A percentile compares a stretch with the other conserved stretches of the same genome.
phyloP scores from a whole-genome alignment of 1,284 basidiomycete species.

The Moniliophthora roreri region DNA sequence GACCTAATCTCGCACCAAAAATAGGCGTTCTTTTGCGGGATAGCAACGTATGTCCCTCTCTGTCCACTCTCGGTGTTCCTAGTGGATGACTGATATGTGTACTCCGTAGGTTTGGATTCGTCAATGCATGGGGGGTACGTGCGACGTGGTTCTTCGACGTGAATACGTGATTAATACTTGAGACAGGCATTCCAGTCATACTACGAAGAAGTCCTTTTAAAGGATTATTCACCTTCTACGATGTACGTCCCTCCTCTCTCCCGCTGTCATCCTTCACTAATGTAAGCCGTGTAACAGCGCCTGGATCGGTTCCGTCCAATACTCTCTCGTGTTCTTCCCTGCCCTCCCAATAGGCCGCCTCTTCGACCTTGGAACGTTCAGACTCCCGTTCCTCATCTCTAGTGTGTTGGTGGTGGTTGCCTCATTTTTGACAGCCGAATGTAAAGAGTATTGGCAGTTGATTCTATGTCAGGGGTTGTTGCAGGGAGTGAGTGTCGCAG shows the following conservation, averaged over 20 bases:
- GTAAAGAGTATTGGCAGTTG: conserved; percentile 50
- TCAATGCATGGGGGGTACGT: conserved; percentile 18
- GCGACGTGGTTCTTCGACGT: neutral
- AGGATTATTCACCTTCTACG: conserved; percentile 36
- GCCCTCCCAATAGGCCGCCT: conserved; percentile 39
- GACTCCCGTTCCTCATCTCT: conserved; percentile 36
- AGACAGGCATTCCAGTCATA: conserved; percentile 45
- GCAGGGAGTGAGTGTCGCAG: conserved; percentile 31
- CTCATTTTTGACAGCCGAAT: conserved; percentile 48
- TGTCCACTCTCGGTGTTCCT: neutral
- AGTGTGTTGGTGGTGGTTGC: conserved; percentile 39
- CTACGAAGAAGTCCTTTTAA: conserved; percentile 36
- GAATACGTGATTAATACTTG: neutral
- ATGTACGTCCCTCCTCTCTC: conserved; percentile 32
- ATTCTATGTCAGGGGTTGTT: conserved; percentile 46
- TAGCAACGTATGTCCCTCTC: conserved; percentile 14
- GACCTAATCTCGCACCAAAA: neutral
- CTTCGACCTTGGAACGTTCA: conserved; percentile 51
- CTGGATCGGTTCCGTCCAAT: conserved; percentile 57
- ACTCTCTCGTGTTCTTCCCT: conserved; percentile 33
- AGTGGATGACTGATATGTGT: neutral
- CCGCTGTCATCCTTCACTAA: neutral
- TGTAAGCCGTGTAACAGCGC: conserved; percentile 29
- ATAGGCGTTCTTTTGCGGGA: conserved; percentile 9
- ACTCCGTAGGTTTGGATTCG: conserved; percentile 15